Conservation (phyloP, 83 land plant species). For the Isoetes engelmannii region DNA sequence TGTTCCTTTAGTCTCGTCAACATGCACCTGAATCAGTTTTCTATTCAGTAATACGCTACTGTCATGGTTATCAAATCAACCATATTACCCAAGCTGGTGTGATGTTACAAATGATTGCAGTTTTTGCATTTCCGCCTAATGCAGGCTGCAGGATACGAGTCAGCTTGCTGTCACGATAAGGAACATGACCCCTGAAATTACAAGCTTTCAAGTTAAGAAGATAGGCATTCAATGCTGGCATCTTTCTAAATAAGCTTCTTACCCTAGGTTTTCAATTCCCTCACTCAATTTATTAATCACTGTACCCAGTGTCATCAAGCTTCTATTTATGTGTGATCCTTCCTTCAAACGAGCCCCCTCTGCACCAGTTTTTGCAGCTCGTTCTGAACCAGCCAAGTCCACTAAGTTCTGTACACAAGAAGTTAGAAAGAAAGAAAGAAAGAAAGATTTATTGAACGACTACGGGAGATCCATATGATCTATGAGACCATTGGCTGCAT, state of each 20-base stretch:
- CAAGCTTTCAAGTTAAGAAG: slow-evolving; percentile 10
- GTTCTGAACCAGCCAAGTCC: slow-evolving; percentile 98
- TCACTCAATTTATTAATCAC: slow-evolving; percentile 98
- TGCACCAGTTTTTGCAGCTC: slow-evolving; percentile 96
- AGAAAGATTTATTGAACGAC: no score
- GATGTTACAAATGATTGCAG: slow-evolving; percentile 91
- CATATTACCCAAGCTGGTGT: slow-evolving; percentile 81
- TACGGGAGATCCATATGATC: no score
- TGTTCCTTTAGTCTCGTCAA: slow-evolving; percentile 93
- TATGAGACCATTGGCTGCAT: no score
- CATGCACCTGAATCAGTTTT: slow-evolving; percentile 54
- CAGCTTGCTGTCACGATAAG: slow-evolving; percentile 95
- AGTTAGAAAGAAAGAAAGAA: no score
- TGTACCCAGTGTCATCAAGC: slow-evolving; percentile 92
- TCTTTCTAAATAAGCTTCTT: slow-evolving; percentile 8
- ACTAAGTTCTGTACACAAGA: slow-evolving; percentile 66
- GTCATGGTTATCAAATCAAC: not conserved
- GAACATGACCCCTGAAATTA: slow-evolving; percentile 78
- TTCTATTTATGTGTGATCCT: slow-evolving; percentile 94
- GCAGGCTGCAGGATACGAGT: slow-evolving; percentile 97
- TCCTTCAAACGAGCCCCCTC: slow-evolving; percentile 93
- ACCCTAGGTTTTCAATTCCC: slow-evolving; percentile 93
- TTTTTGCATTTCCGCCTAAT: slow-evolving; percentile 95
- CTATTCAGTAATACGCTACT: no score
- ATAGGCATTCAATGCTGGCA: not conserved